Conservation (phyloP, 106 monocot genomes). For the Platanthera zijinensis region DNA sequence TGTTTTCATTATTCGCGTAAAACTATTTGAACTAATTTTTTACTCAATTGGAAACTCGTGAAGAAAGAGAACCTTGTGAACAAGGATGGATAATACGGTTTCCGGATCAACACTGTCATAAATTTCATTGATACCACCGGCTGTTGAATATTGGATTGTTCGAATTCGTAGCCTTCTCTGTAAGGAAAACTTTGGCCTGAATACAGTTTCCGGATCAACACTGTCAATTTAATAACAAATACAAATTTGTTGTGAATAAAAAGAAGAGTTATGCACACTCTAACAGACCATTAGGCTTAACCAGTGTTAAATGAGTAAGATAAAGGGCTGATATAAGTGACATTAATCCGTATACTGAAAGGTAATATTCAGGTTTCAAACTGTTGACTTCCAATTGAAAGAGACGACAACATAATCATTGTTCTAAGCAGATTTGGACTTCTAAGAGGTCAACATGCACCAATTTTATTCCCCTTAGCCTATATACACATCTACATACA, state of each 20-base stretch:
- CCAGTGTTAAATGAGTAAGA: neutral
- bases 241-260: neutral
- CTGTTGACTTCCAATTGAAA: neutral
- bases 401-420: neutral
- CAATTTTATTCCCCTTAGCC: neutral
- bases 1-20: neutral
- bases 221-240: neutral
- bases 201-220: neutral
- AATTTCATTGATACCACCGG: slow-evolving; percentile 61
- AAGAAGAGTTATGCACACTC: neutral
- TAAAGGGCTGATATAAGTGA: neutral
- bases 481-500: too few species aligned
- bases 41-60: neutral
- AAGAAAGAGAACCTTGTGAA: slow-evolving; percentile 67
- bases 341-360: neutral
- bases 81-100: slow-evolving; percentile 71
- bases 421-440: neutral
- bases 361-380: neutral
- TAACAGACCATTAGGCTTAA: slow-evolving; percentile 1
- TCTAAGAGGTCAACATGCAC: neutral
- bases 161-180: slow-evolving; percentile 81
- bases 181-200: slow-evolving; percentile 62
- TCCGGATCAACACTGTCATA: slow-evolving; percentile 91
- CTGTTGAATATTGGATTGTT: slow-evolving; percentile 58
- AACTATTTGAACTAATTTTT: neutral